These are phyloP conservation scores for Ceratopteris richardii DNA, from an alignment of 75 land plant genomes.

Conservation along the genomic window DNA sequence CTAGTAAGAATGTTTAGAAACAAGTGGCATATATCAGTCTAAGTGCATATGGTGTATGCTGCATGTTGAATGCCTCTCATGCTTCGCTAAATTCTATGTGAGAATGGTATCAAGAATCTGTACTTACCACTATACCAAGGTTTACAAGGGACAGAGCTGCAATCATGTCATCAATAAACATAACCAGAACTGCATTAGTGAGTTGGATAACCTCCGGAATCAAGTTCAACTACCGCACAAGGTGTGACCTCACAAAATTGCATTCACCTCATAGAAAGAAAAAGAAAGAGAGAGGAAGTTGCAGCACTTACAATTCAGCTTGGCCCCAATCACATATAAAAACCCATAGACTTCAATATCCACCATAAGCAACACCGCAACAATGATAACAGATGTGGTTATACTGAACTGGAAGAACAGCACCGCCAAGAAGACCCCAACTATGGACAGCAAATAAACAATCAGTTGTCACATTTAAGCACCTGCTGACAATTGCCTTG, in stretches of 20 bases:
- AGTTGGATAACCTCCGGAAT: too few species aligned
- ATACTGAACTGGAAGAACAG: conserved; percentile 43
- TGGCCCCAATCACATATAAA: conserved; percentile 33
- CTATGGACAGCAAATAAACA: conserved; percentile 11
- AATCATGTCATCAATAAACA: neutral
- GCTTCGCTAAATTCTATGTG: too few species aligned
- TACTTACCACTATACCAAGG: conserved; percentile 40
- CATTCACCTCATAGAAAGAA: neutral
- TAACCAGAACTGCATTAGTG: too few species aligned
- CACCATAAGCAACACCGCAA: conserved; percentile 25
- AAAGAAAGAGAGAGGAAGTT: neutral
- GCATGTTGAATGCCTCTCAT: too few species aligned
- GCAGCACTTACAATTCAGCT: conserved; percentile 25
- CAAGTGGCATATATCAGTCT: too few species aligned
- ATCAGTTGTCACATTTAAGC: too few species aligned
- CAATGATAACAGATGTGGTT: conserved; percentile 27
- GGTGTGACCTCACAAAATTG: neutral
- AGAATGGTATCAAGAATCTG: too few species aligned
- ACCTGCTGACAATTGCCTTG: too few species aligned
- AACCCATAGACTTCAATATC: conserved; percentile 44
- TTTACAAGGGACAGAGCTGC: conserved; percentile 45
- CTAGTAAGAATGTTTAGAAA: too few species aligned
- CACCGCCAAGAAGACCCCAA: conserved; percentile 39
- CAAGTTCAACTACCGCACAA: neutral
- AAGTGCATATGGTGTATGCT: too few species aligned